These are phyloP conservation scores for Lotmaria passim DNA, from an alignment of 208 protist species.

Conservation along the genomic window DNA sequence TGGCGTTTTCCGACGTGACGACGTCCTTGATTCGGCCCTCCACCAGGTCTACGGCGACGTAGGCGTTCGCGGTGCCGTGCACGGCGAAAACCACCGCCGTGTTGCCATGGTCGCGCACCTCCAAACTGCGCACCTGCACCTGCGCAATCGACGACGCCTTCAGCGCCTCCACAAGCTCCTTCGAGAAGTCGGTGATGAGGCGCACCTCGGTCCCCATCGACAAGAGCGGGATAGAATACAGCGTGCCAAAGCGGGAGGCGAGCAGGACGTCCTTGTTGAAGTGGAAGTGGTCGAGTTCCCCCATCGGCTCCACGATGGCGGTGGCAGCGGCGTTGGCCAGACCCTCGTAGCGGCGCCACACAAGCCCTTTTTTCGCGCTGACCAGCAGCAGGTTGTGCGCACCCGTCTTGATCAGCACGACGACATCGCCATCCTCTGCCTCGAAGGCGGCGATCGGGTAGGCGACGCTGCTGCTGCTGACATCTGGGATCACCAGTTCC, in stretches of 20 bases:
- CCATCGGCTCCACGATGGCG: constrained; percentile 55
- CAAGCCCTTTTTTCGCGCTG: constrained; percentile 29
- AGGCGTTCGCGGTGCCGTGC: constrained; percentile 15
- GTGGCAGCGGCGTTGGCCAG: constrained; percentile 52
- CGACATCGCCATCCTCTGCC: constrained; percentile 25
- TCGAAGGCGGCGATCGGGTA: constrained; percentile 43
- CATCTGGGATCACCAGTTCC: constrained; percentile 15
- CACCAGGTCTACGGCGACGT: constrained; percentile 32
- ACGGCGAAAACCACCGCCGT: constrained; percentile 28
- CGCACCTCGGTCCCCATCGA: constrained; percentile 56
- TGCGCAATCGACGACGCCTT: constrained; percentile 45
- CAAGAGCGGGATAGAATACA: constrained; percentile 72
- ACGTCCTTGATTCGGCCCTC: constrained; percentile 15
- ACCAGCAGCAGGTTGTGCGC: constrained; percentile 72
- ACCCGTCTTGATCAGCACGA: constrained; percentile 55
- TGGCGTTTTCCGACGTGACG: constrained; percentile 15
- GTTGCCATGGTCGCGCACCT: constrained; percentile 29
- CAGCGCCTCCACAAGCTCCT: constrained; percentile 41
- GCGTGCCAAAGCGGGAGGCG: constrained; percentile 58
- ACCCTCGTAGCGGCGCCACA: constrained; percentile 81
- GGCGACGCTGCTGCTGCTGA: constrained; percentile 27
- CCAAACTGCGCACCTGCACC: constrained; percentile 46
- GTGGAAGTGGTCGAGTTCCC: constrained; percentile 73
- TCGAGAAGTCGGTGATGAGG: constrained; percentile 64
- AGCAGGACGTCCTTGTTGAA: constrained; percentile 77